phyloP scores from a whole-genome alignment of 176 grass and related monocot species.

The Triticum urartu region DNA sequence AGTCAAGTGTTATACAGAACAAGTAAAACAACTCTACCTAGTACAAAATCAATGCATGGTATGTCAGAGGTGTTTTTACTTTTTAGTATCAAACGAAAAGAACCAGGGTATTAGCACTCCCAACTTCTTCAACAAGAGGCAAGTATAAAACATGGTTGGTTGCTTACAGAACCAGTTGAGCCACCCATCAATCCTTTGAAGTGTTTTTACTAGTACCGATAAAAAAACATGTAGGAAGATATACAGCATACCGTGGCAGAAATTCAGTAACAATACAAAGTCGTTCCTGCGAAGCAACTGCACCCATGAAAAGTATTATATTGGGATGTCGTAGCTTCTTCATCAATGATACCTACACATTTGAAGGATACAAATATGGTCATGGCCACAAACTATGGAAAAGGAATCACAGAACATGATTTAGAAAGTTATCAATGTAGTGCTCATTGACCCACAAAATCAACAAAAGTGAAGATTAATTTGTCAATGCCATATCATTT shows the following conservation, averaged over 20 bases:
- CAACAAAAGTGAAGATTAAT: slow-evolving; percentile 8
- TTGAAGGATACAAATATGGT: neutral
- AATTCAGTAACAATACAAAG: slow-evolving; percentile 92
- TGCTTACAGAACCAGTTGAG: neutral
- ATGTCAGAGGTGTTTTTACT: neutral
- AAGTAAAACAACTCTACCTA: neutral
- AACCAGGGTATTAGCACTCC: neutral
- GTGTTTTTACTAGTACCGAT: neutral
- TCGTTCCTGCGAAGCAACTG: slow-evolving; percentile 65
- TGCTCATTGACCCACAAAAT: neutral
- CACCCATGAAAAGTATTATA: slow-evolving; percentile 93
- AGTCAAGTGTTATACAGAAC: neutral
- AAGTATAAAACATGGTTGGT: neutral
- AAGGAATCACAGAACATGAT: neutral
- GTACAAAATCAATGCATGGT: neutral
- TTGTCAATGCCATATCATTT: neutral
- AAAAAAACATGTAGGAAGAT: neutral
- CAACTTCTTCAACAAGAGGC: neutral
- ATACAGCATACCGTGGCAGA: slow-evolving; percentile 63
- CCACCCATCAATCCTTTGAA: neutral
- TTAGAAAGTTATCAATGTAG: neutral
- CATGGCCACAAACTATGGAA: neutral
- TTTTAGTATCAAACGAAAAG: neutral
- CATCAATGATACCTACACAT: slow-evolving; percentile 76
- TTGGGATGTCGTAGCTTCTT: slow-evolving; percentile 94